Percentiles rank a stretch among this genome's conserved stretches.
These are phyloP conservation scores for Lepidium campestre DNA, from an alignment of 441 rosid genomes.

Conservation along the genomic window DNA sequence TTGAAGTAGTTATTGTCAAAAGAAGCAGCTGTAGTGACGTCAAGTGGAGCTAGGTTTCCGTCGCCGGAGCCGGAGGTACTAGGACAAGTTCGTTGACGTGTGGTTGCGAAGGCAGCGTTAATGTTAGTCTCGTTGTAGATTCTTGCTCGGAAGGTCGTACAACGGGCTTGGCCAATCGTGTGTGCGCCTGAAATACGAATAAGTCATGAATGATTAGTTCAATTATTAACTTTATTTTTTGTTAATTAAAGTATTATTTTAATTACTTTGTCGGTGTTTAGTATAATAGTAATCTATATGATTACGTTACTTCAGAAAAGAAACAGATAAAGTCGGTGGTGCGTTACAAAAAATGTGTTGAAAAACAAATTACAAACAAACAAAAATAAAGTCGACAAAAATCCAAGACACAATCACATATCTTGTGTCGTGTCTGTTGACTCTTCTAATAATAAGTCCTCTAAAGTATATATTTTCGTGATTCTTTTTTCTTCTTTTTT, in stretches of 20 bases:
- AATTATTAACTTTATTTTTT: not conserved
- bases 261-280: not conserved
- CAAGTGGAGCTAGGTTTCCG: constrained; percentile 77
- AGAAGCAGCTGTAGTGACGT: constrained; percentile 44
- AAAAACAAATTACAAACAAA: not conserved
- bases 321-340: constrained; percentile 11
- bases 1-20: constrained; percentile 71
- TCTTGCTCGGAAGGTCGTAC: constrained; percentile 50
- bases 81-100: constrained; percentile 54
- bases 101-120: constrained; percentile 48
- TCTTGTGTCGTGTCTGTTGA: constrained; percentile 17
- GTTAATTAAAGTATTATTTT: not conserved
- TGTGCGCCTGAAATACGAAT: constrained; percentile 36
- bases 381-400: not conserved
- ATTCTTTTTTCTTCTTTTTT: not conserved
- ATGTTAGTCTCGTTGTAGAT: constrained; percentile 72
- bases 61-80: constrained; percentile 48
- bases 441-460: not conserved
- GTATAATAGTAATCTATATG: not conserved
- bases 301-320: not conserved
- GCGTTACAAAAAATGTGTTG: constrained; percentile 16
- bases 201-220: not conserved
- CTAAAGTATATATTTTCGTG: not conserved
- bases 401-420: constrained; percentile 5
- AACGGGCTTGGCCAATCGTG: constrained; percentile 69